Evolutionary conservation across 2,329 filamentous ascomycete genomes (phyloP), one percentile per base, ranked within the genome.

Genomic region (Apiospora phragmitis): DNA sequence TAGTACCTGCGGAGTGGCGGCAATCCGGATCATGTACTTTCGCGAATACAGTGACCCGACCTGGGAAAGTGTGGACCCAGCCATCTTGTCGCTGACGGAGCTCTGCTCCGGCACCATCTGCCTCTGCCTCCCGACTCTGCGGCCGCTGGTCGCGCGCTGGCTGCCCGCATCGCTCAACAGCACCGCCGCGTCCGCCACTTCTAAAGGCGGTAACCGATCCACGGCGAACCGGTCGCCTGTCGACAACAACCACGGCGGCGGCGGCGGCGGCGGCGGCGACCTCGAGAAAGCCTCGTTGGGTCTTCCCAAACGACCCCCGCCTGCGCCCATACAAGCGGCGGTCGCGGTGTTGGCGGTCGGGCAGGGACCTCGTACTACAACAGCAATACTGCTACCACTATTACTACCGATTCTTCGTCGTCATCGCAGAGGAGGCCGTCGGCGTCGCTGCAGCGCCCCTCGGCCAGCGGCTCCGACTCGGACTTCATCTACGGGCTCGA

Each of bases 1-100:
- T n/a, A 62, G 55, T 38, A 62, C 55, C 29, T 38, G 55, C 18
- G 55, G 8, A 12, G 18, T 38, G 9, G 55, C 55, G 8, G 71
- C 71, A 49, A 74, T 77, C 66, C 72, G 76, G 12, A 71, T 78
- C 8, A 66, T 26, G 35, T 67, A 47, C 38, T 38, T 70, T 26
- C 29, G 38, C 45, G 69, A 49, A 35, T 41, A 42, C 42, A 35
- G 18, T 26, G 65, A 67, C 8, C 32, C 26, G 6, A 67, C 69
- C 7, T 66, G 47, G 59, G 69, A 66, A 14, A 26, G 32, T 38
- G 45, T 67, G n/a, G 43, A 24, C 43, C 66, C 45, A 8, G 45
- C 51, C 32, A 49, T 49, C 62, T 29, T 62, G 43, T 70, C 62
- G 21, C 26, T 70, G 4, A 42, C 59, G 9, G 69, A 70, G 62